Evolutionary conservation across 2,329 filamentous ascomycete species (phyloP), one percentile per base, ranked within the genome.

Genomic region (Microdochium paspali): DNA sequence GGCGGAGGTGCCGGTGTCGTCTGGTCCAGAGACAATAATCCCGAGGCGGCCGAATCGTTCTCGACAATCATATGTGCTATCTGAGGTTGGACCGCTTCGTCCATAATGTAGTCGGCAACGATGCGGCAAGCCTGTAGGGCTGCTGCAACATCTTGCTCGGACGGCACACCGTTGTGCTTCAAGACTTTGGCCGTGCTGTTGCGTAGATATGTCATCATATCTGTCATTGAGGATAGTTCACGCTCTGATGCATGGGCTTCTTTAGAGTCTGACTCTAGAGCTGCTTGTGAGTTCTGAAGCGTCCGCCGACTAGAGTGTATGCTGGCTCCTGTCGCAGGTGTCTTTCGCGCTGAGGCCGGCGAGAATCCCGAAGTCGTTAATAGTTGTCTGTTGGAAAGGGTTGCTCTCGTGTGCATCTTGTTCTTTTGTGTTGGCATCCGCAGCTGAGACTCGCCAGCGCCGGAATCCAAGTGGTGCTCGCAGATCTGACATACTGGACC

Each of bases 31-130:
- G 60, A 64, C 24, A 68, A 55, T 2, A 68, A 57, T 23, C 59
- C 60, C 20, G 63, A 63, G 42, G 63, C 60, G 15, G 61, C 58
- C 18, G 62, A 61, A 45, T 60, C 71, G 20, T 73, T 55, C 40
- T 63, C 58, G 25, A 46, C 55, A 9, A 57, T 50, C 48, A 61
- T 59, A 42, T 61, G 60, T 42, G 54, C 50, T n/a, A 60, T 55
- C 47, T 61, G 58, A 5, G 58, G 58, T 45, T 59, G 58, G 23
- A 59, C 53, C 2, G 56, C 43, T 15, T 62, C 60, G 45, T 62
- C 58, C 49, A 55, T 60, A 25, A 62, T 54, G 49, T 57, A 60
- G 45, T 56, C 54, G 2, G 61, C 61, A 20, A 64, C 49, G 23
- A 56, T 48, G 21, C 52, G 50, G 49, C 61, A 64, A 20, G 56